Percentiles rank a stretch among this genome's conserved stretches.
Conservation (phyloP, 805 yeast genomes). For the Starmerella potacharoeniae region DNA sequence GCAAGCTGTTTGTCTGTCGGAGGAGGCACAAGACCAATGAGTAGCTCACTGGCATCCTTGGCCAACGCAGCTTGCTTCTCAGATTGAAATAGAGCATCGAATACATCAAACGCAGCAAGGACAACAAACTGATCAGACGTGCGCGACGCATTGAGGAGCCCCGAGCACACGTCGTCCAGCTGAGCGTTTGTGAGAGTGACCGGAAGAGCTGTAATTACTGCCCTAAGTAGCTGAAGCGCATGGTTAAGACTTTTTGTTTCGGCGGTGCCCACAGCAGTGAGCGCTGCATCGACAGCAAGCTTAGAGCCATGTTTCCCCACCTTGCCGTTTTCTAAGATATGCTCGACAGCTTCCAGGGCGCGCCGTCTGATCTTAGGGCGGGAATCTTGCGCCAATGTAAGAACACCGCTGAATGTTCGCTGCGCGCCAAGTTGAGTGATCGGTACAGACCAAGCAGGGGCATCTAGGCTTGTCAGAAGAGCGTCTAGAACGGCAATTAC, state of each 20-base stretch:
- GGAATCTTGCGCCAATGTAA: slow-evolving; percentile 65
- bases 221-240: slow-evolving; percentile 58
- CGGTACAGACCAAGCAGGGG: slow-evolving; percentile 51
- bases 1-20: slow-evolving; percentile 72
- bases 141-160: slow-evolving; percentile 61
- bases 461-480: slow-evolving; percentile 67
- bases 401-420: slow-evolving; percentile 22
- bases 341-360: slow-evolving; percentile 77
- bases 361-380: slow-evolving; percentile 94
- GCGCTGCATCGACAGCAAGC: slow-evolving; percentile 67
- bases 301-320: slow-evolving; percentile 80
- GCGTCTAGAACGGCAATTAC: slow-evolving; percentile 78
- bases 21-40: slow-evolving; percentile 73
- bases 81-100: slow-evolving; percentile 49
- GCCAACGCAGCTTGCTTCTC: slow-evolving; percentile 44
- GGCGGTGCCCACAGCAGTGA: slow-evolving; percentile 51
- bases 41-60: slow-evolving; percentile 40
- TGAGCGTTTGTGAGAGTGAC: slow-evolving; percentile 64
- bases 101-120: slow-evolving; percentile 70
- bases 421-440: slow-evolving; percentile 22
- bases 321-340: slow-evolving; percentile 49
- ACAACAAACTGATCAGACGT: slow-evolving; percentile 77
- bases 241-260: slow-evolving; percentile 44
- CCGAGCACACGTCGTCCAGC: slow-evolving; percentile 63
- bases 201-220: slow-evolving; percentile 42